Percentiles rank a stretch among this genome's conserved stretches.
Evolutionary conservation across 805 yeast species (phyloP).

Genomic region (Starmera caribaea): DNA sequence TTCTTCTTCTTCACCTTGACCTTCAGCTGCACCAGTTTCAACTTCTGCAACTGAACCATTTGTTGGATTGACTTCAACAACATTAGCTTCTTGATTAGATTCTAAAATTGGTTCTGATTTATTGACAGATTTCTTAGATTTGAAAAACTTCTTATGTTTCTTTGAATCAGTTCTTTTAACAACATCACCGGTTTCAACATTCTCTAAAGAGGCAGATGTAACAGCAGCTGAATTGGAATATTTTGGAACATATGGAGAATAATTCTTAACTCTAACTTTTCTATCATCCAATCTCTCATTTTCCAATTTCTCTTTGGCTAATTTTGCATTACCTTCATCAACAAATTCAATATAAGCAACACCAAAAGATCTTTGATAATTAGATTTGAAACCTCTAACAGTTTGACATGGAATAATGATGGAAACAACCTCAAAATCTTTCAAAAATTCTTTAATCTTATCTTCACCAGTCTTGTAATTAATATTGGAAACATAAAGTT

Average conservation of each 20-base stretch:
- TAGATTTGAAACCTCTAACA: conserved; percentile 32
- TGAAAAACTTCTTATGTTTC: background rate
- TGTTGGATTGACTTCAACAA: background rate
- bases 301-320: conserved; percentile 55
- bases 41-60: background rate
- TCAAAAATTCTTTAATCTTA: conserved; percentile 36
- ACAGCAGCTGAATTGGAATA: conserved; percentile 6
- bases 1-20: background rate
- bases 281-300: conserved; percentile 46
- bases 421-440: conserved; percentile 29
- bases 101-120: background rate
- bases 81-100: background rate
- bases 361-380: conserved; percentile 42
- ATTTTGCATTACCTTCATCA: conserved; percentile 48
- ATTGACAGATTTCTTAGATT: background rate
- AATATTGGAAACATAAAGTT: conserved; percentile 48
- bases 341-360: conserved; percentile 79
- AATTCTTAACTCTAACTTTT: conserved; percentile 28
- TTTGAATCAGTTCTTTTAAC: background rate
- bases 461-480: conserved; percentile 42
- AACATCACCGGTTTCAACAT: background rate
- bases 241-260: conserved; percentile 32
- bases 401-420: conserved; percentile 49
- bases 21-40: background rate
- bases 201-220: conserved; percentile 4